Conservation (phyloP, 257 asterid species). For the Eustoma russellianum region DNA sequence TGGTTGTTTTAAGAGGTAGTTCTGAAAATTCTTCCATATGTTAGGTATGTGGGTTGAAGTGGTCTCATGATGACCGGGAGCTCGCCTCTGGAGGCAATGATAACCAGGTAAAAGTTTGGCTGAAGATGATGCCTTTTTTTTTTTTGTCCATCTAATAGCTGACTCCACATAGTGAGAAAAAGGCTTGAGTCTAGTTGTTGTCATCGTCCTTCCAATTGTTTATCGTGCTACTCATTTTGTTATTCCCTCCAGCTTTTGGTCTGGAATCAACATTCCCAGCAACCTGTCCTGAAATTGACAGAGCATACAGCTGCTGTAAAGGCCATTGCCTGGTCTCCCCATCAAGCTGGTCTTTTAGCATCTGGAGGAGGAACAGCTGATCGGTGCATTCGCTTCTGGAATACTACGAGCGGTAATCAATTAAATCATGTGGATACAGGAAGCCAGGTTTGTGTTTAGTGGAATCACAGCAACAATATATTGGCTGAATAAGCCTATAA, state of each 20-base stretch:
- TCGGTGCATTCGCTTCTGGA: slow-evolving; percentile 98
- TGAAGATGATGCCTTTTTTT: neutral
- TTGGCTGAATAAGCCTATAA: too few relatives aligned
- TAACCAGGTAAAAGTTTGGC: slow-evolving; percentile 49
- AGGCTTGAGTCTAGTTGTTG: too few relatives aligned
- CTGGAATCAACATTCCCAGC: slow-evolving; percentile 86
- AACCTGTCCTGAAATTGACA: slow-evolving; percentile 65
- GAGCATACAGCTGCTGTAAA: slow-evolving; percentile 98
- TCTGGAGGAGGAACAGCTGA: slow-evolving; percentile 99
- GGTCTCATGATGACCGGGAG: slow-evolving; percentile 97
- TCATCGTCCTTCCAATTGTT: neutral
- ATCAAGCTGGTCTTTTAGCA: slow-evolving; percentile 78
- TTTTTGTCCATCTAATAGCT: neutral
- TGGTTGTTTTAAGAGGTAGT: neutral
- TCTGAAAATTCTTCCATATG: too few relatives aligned
- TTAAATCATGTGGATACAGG: slow-evolving; percentile 77
- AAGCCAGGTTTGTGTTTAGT: slow-evolving; percentile 55
- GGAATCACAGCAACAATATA: too few relatives aligned
- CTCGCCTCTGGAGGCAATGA: slow-evolving; percentile 99
- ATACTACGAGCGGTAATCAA: slow-evolving; percentile 76
- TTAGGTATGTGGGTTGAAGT: slow-evolving; percentile 90
- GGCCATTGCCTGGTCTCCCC: slow-evolving; percentile 98
- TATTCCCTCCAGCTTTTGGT: slow-evolving; percentile 57
- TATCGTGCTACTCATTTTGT: neutral
- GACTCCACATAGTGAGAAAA: too few relatives aligned